Conservation (phyloP, 306 rosid species). For the Urtica urens region DNA sequence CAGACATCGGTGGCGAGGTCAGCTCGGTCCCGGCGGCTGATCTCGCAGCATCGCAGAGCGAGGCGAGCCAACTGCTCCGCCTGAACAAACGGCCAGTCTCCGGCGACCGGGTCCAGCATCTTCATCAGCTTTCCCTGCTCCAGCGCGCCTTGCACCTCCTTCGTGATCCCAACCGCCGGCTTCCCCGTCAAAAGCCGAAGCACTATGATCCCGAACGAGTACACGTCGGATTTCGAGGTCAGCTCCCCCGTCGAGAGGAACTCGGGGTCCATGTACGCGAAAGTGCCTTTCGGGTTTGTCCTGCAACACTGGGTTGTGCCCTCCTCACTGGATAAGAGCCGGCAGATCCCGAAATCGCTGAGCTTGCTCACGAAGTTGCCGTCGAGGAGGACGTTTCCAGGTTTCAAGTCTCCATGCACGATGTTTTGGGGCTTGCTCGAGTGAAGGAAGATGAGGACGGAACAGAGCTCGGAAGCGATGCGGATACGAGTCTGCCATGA, state of each 20-base stretch:
- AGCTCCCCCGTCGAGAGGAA: constrained; percentile 60
- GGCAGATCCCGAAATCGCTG: constrained; percentile 67
- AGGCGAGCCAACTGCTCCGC: constrained; percentile 54
- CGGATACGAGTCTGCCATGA: constrained; percentile 77
- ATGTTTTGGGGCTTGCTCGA: constrained; percentile 64
- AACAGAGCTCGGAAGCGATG: constrained; percentile 61
- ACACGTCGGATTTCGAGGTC: constrained; percentile 69
- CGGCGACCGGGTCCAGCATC: constrained; percentile 82
- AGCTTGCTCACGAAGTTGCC: constrained; percentile 60
- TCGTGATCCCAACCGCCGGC: constrained; percentile 45
- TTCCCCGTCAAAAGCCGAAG: constrained; percentile 58
- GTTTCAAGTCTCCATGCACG: constrained; percentile 78
- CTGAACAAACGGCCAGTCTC: constrained; percentile 75
- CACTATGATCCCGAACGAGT: constrained; percentile 78
- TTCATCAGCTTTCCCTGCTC: constrained; percentile 39
- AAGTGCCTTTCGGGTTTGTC: constrained; percentile 60
- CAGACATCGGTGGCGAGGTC: constrained; percentile 62
- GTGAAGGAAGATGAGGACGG: constrained; percentile 83
- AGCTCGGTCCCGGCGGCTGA: constrained; percentile 47
- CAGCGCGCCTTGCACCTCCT: constrained; percentile 46
- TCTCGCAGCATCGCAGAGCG: constrained; percentile 75
- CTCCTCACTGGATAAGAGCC: constrained; percentile 28
- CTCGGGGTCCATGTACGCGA: constrained; percentile 74
- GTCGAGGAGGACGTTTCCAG: constrained; percentile 72
- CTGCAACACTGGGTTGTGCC: constrained; percentile 31